Evolutionary conservation across 108 stramenopile genomes (phyloP), one percentile per base, ranked within the genome.

Genomic region (Schizochytrium sp.): DNA sequence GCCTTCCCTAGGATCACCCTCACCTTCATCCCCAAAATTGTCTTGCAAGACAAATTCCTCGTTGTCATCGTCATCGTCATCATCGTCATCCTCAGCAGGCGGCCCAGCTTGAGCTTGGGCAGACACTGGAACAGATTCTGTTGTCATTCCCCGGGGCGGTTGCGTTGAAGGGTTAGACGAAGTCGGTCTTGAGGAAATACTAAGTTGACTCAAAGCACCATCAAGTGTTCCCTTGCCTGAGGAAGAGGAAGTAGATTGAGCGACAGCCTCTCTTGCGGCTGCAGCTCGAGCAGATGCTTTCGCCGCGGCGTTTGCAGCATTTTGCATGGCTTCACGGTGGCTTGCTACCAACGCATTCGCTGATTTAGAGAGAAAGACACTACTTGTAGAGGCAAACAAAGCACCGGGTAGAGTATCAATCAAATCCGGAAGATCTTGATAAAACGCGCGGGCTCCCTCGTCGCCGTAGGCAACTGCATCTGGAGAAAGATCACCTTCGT

Each of bases 391-490:
- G 10, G 50, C 76, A 83, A 83, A 55, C 0, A 83, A 40, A 0
- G 53, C 76, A 5, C 50, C 76, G 0, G 76, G 76, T 5, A 83
- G 28, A n/a, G 53, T 55, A n/a, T 83, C 76, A 0, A 55, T 83
- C n/a, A 83, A 53, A 42, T 83, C 53, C 50, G 76, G 76, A 2
- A 83, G 53, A 40, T 83, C 76, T n/a, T 55, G 53, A 28, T 83
- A 83, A 55, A 83, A 83, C 13, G 76, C 76, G 13, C 76, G 47
- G 10, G 76, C 55, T 40, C 55, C 76, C 53, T 83, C 76, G 53
- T 5, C 5, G 38, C 76, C 76, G 76, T 83, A 83, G 38, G 50
- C 50, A 49, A 49, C 38, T 7, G 50, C 76, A n/a, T 83, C 76
- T 13, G 76, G 76, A 5, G 76, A 83, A 5, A 83, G 53, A 46